Evolutionary conservation across 2,329 filamentous ascomycete species (phyloP).

Genomic region (Aspergillus nomiae): DNA sequence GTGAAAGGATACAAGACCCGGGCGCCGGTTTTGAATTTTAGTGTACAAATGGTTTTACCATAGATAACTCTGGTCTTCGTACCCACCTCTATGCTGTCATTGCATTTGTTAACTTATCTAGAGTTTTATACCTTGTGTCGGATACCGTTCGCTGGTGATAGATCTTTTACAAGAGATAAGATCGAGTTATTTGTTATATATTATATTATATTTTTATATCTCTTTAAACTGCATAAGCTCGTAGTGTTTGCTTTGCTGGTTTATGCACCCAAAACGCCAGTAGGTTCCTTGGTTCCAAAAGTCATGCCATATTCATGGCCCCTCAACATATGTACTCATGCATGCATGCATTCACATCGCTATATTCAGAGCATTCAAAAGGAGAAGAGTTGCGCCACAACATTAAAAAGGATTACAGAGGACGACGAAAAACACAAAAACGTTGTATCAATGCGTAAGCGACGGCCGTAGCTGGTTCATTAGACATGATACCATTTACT

Average conservation of each 20-base stretch:
- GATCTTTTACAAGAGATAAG: neutral
- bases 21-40: too few relatives aligned
- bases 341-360: constrained; percentile 1
- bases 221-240: constrained; percentile 1
- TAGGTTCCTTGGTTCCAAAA: constrained; percentile 1
- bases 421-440: neutral
- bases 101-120: neutral
- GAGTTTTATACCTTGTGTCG: neutral
- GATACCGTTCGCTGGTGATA: neutral
- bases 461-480: constrained; percentile 2
- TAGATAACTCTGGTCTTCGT: neutral
- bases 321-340: constrained; percentile 2
- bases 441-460: constrained; percentile 1
- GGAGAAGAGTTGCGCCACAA: constrained; percentile 3
- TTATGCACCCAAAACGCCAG: constrained; percentile 1
- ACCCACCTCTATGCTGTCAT: neutral
- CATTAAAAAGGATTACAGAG: constrained; percentile 5
- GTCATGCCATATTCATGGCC: neutral
- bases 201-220: constrained; percentile 4
- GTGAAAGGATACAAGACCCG: too few relatives aligned
- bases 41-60: neutral
- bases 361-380: neutral
- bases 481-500: constrained; percentile 14
- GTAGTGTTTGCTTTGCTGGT: neutral
- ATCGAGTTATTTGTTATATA: neutral